Conservation (phyloP, 164 flowering plant species). For the Macadamia integrifolia region DNA sequence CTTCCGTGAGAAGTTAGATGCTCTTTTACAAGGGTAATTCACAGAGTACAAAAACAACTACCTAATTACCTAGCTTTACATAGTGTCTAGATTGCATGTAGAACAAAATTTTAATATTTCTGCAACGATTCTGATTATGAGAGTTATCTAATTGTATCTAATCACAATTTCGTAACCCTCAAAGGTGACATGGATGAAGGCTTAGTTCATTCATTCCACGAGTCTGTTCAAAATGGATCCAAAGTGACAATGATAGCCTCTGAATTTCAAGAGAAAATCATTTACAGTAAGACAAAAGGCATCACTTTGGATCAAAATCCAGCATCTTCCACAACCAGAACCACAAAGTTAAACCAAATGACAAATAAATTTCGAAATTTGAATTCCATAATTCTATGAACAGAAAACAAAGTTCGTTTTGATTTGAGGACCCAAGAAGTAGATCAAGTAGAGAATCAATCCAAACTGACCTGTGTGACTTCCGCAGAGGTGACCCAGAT, state of each 20-base stretch:
- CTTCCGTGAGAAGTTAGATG: neutral
- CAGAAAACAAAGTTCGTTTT: neutral
- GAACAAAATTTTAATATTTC: too few relatives aligned
- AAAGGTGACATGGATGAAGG: too few relatives aligned
- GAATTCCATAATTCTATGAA: neutral
- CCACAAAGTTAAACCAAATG: neutral
- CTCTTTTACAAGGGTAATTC: neutral
- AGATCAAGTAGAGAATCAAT: neutral
- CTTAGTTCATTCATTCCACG: too few relatives aligned
- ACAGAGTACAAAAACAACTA: neutral
- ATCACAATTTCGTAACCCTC: neutral
- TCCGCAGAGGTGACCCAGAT: slow-evolving; percentile 97
- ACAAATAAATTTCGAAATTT: neutral
- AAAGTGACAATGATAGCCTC: too few relatives aligned
- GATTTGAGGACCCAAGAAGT: neutral
- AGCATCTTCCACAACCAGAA: neutral
- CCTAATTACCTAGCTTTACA: neutral
- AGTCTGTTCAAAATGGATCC: too few relatives aligned
- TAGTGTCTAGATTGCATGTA: neutral
- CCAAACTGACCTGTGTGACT: slow-evolving; percentile 79
- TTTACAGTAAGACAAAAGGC: too few relatives aligned
- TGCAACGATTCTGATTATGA: too few relatives aligned
- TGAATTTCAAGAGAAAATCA: too few relatives aligned
- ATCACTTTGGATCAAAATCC: neutral
- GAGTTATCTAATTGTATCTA: neutral